Evolutionary conservation across 73 alveolate species (phyloP), one percentile per base, ranked within the genome.

Genomic region (Blepharisma stoltei): DNA sequence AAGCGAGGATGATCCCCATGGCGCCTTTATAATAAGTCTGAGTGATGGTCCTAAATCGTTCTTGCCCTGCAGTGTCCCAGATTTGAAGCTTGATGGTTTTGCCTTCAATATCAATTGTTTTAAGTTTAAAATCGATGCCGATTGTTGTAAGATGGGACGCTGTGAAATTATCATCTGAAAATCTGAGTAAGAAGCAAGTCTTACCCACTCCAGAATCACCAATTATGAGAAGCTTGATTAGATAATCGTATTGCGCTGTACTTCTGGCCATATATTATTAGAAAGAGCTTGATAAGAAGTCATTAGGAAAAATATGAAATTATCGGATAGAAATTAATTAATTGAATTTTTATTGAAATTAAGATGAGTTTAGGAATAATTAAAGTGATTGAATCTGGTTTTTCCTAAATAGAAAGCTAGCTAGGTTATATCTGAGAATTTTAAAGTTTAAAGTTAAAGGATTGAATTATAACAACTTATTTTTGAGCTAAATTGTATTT

Each of bases 41-140:
- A 18, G 91, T 84, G 78, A 84, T 70, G 9, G 77, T 41, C 11
- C 91, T 52, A 67, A 81, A 84, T 52, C 70, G 43, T 54, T 88
- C 95, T 66, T 84, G 86, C 32, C 95, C 95, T 45, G 95, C 95
- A 5, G 91, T 83, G 38, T 83, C 91, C 83, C 89, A 83, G 20
- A 83, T 83, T 46, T 83, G 75, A 20, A 89, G 83, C 65, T 87
- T 78, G 37, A 87, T 65, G 53, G 68, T 78, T 76, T 84, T 78
- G 41, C 91, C 91, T 45, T 86, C 87, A 21, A 85, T 32, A 37
- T 65, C 80, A 55, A 89, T 76, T 37, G 80, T 81, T 82, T 89
- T 89, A 4, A 77, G 76, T 77, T 89, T 89, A 49, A 81, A 86
- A 70, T 89, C 96, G 41, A 86, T 79, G 47, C 96, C 95, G 68